Evolutionary conservation across 768 basidiomycete genomes (phyloP), one percentile per base, ranked within the genome.

Genomic region (Mycena sanguinolenta): DNA sequence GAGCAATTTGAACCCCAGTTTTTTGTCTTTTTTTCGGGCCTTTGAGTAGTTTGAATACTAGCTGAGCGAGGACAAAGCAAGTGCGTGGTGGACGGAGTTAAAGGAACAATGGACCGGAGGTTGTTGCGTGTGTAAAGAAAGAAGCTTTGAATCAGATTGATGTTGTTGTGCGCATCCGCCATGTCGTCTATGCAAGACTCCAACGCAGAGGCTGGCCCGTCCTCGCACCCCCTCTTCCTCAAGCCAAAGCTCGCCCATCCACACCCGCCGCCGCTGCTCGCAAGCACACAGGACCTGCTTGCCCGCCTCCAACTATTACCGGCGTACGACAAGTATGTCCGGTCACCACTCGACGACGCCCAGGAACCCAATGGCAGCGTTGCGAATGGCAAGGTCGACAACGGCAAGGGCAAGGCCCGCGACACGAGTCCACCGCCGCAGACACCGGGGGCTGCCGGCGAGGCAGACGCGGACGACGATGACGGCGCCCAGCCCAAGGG

Each of bases 311-410:
- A 87, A 58, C 88, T 95, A 32, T 85, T 90, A 58, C 74, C 90
- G 13, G 90, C 92, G n/a, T 95, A 95, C 78, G 91, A 94, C 82
- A 92, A 90, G 76, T 92, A 95, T 75, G 94, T 95, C 59, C 86
- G 90, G n/a, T 86, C 89, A 14, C 81, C 84, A 23, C 73, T 80
- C 34, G 80, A 80, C 67, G 77, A 79, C 28, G 74, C 69, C 34
- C 77, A 75, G 52, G 77, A 77, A 25, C 55, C 70, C 38, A 74
- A 75, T 49, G 85, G 23, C 10, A 38, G 6, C 36, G 8, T 14
- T n/a, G n/a, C n/a, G n/a, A n/a, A n/a, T n/a, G n/a, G n/a, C 36
- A 44, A 46, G 44, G 10, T 12, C 23, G 49, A 85, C 75, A 88
- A 87, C 73, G 87, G 86, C 46, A 89, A 89, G 76, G 87, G 84